Conservation (phyloP, 169 alveolate genomes). For the Cryptosporidium ryanae region DNA sequence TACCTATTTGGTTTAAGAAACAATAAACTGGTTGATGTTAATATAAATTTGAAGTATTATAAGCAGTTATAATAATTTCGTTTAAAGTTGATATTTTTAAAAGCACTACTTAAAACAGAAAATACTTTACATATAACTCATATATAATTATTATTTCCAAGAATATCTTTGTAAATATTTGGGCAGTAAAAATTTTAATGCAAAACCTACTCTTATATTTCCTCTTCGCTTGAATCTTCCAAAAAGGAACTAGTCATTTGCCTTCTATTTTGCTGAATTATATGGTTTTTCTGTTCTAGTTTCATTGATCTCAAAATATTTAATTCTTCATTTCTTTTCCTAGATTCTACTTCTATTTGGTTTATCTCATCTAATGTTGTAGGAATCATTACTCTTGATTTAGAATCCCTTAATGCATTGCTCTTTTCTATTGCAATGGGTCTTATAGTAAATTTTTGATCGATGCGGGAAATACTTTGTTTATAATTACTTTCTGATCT, state of each 20-base stretch:
- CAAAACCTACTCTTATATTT: neutral
- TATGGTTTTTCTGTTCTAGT: conserved; percentile 5
- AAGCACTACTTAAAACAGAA: no score
- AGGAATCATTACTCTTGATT: conserved; percentile 54
- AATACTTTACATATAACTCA: no score
- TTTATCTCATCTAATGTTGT: conserved; percentile 58
- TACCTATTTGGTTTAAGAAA: conserved; percentile 77
- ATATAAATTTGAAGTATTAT: no score
- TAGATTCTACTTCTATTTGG: conserved; percentile 24
- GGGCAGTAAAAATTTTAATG: no score
- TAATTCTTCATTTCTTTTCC: conserved; percentile 28
- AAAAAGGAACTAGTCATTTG: conserved; percentile 57
- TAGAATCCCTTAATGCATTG: conserved; percentile 22
- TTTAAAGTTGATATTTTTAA: no score
- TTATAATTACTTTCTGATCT: conserved; percentile 28
- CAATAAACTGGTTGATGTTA: neutral
- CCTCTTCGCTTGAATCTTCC: conserved; percentile 71
- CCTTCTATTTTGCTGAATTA: neutral
- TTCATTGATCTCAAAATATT: conserved; percentile 29
- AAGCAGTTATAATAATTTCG: no score
- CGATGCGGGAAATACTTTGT: neutral
- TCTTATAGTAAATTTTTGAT: conserved; percentile 50
- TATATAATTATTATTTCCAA: no score
- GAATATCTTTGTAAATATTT: no score
- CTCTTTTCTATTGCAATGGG: conserved; percentile 55